These are phyloP conservation scores for Fusarium cyanostomum DNA, from an alignment of 2,329 filamentous ascomycete genomes.

Conservation along the genomic window DNA sequence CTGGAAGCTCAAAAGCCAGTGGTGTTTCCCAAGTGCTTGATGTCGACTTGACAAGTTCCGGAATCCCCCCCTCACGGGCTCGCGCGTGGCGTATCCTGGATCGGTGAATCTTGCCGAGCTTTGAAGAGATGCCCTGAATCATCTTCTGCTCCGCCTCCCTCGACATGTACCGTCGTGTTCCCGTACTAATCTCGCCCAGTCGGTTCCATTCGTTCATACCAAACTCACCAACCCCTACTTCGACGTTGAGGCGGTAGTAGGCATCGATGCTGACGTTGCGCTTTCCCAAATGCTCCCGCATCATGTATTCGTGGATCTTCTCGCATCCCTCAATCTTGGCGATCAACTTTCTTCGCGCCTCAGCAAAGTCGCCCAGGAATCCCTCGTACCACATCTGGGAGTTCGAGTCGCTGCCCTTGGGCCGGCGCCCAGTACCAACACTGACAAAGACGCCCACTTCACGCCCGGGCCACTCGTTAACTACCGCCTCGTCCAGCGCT, in stretches of 20 bases:
- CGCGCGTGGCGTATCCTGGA: slow-evolving; percentile 75
- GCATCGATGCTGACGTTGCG: slow-evolving; percentile 86
- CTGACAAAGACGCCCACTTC: slow-evolving; percentile 93
- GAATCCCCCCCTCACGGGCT: slow-evolving; percentile 50
- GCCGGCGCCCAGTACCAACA: slow-evolving; percentile 90
- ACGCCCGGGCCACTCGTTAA: slow-evolving; percentile 94
- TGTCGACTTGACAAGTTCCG: slow-evolving; percentile 55
- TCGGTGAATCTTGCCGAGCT: slow-evolving; percentile 83
- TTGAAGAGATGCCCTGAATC: slow-evolving; percentile 79
- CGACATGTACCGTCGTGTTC: slow-evolving; percentile 83
- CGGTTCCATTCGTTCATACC: slow-evolving; percentile 99
- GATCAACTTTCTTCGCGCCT: slow-evolving; percentile 85
- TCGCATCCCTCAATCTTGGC: slow-evolving; percentile 96
- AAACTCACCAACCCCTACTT: slow-evolving; percentile 95
- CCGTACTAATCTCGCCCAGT: slow-evolving; percentile 93
- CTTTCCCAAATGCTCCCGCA: slow-evolving; percentile 77
- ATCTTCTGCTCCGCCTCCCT: slow-evolving; percentile 78
- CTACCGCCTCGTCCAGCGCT: slow-evolving; percentile 86
- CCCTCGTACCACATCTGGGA: slow-evolving; percentile 91
- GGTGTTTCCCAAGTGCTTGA: slow-evolving; percentile 56
- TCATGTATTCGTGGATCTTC: slow-evolving; percentile 86
- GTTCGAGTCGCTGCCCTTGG: slow-evolving; percentile 71
- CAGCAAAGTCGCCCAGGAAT: slow-evolving; percentile 91
- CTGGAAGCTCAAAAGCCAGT: slow-evolving; percentile 67
- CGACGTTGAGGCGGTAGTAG: slow-evolving; percentile 97